phyloP scores from a whole-genome alignment of 2,329 filamentous ascomycete species.

The Zelopaecilomyces penicillatus region DNA sequence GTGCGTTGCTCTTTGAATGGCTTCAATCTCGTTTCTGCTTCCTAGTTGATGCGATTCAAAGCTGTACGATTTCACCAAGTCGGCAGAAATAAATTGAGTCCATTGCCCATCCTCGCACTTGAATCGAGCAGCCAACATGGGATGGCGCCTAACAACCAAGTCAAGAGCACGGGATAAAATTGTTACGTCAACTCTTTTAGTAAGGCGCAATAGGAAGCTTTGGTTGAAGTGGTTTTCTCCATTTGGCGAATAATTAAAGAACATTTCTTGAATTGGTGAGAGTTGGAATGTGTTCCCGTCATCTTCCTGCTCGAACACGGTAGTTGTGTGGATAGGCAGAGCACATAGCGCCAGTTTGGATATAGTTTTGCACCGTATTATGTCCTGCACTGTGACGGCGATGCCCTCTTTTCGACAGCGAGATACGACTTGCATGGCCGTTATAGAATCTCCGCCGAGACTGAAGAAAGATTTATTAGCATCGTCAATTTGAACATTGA shows the following conservation, averaged over 20 bases:
- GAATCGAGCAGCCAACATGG: constrained; percentile 6
- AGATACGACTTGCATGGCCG: constrained; percentile 34
- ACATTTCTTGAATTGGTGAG: not conserved
- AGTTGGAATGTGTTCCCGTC: not conserved
- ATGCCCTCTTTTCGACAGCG: not conserved
- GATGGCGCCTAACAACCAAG: constrained; percentile 1
- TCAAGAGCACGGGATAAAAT: not conserved
- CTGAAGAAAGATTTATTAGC: constrained; percentile 29
- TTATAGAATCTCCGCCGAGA: constrained; percentile 35
- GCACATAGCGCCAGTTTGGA: not conserved
- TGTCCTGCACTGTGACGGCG: not conserved
- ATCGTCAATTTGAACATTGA: constrained; percentile 18
- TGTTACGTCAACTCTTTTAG: not conserved
- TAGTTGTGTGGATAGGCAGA: not conserved
- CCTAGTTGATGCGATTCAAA: not conserved
- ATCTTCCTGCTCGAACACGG: not conserved
- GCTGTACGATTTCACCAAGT: not conserved
- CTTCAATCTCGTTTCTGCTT: not conserved
- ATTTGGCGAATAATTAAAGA: not conserved
- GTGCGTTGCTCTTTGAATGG: not conserved
- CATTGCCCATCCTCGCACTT: not conserved
- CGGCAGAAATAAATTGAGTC: not conserved
- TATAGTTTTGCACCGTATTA: not conserved
- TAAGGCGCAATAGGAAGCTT: not conserved
- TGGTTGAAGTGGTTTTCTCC: not conserved